These are phyloP conservation scores for Xylaria longipes DNA, from an alignment of 495 filamentous ascomycete species.

Conservation along the genomic window DNA sequence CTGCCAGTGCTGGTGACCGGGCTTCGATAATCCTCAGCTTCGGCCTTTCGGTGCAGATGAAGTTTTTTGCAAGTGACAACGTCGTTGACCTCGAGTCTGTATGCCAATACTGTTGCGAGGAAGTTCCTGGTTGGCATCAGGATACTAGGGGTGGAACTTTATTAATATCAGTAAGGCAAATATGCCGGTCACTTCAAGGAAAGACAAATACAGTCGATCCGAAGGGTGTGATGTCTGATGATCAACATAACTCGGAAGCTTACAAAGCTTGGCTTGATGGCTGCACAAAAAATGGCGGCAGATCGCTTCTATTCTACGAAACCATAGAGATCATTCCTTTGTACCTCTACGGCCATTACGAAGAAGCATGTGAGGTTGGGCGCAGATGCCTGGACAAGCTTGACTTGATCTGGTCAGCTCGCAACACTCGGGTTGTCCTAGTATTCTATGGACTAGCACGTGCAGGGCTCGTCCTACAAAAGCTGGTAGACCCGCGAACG, in stretches of 20 bases:
- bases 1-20: slow-evolving; percentile 73
- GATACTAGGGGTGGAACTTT: slow-evolving; percentile 82
- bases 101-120: slow-evolving; percentile 74
- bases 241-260: slow-evolving; percentile 65
- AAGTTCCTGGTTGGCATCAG: slow-evolving; percentile 73
- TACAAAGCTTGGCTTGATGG: slow-evolving; percentile 67
- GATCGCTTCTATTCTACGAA: slow-evolving; percentile 74
- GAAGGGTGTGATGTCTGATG: slow-evolving; percentile 71
- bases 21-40: slow-evolving; percentile 77
- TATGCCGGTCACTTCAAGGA: slow-evolving; percentile 79
- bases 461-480: slow-evolving; percentile 66
- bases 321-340: slow-evolving; percentile 73
- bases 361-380: slow-evolving; percentile 71
- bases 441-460: slow-evolving; percentile 75
- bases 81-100: slow-evolving; percentile 76
- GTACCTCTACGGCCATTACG: slow-evolving; percentile 77
- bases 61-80: slow-evolving; percentile 77
- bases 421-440: slow-evolving; percentile 66
- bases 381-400: slow-evolving; percentile 63
- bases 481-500: slow-evolving; percentile 58
- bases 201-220: slow-evolving; percentile 70
- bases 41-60: slow-evolving; percentile 72
- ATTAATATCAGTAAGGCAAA: slow-evolving; percentile 74
- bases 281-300: slow-evolving; percentile 48
- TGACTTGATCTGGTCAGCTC: slow-evolving; percentile 73